These are phyloP conservation scores for Xylaria sp. DNA, from an alignment of 2,329 filamentous ascomycete genomes.

Conservation along the genomic window DNA sequence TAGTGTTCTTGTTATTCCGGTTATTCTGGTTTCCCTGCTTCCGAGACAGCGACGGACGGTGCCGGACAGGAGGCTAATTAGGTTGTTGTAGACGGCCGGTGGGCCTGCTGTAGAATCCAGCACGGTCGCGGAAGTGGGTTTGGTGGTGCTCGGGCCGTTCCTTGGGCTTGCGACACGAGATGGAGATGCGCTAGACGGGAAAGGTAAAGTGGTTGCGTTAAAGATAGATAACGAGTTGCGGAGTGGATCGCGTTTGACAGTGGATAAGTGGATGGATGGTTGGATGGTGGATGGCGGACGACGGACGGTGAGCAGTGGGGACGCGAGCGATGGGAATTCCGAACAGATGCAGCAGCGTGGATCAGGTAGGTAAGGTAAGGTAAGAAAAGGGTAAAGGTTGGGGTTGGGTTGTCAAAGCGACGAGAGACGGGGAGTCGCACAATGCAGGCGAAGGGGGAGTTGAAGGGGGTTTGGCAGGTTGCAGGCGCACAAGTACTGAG, in stretches of 20 bases:
- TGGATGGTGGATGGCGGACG: neutral
- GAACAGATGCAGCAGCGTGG: neutral
- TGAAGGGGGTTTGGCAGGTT: neutral
- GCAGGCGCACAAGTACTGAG: neutral
- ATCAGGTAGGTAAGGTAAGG: neutral
- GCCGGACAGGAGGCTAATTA: neutral
- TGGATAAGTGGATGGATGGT: conserved; percentile 1
- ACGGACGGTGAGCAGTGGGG: neutral
- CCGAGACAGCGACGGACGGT: neutral
- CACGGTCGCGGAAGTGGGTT: neutral
- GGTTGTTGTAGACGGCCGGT: neutral
- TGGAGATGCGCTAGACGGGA: neutral
- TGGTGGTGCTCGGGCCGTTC: conserved; percentile 21
- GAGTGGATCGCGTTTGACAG: neutral
- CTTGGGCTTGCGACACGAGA: conserved; percentile 16
- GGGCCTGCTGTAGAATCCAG: neutral
- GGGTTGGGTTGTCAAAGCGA: neutral
- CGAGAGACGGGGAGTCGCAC: neutral
- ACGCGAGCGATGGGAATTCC: neutral
- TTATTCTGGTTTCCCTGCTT: neutral
- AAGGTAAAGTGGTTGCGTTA: neutral
- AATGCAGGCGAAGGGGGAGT: neutral
- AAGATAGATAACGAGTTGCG: neutral
- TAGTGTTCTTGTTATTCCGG: neutral
- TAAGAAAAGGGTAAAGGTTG: too few relatives aligned